phyloP scores from a whole-genome alignment of 1,139 yeast genomes.

The Sugiyamaella sp. region DNA sequence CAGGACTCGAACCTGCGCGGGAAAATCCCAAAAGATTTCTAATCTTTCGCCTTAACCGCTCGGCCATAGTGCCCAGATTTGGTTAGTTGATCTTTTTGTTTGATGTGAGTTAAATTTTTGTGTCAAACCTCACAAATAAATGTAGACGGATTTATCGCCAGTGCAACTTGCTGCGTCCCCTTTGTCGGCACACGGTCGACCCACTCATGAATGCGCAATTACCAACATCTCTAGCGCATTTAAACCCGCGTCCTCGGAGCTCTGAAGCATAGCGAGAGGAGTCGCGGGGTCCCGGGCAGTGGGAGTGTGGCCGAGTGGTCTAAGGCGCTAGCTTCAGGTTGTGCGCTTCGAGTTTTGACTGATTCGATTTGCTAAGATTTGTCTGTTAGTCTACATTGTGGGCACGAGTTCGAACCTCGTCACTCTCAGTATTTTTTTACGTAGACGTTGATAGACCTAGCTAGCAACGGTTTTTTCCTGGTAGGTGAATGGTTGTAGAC shows the following conservation, averaged over 20 bases:
- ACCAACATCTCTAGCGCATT: too few species aligned
- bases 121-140: too few species aligned
- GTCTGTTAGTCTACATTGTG: background rate
- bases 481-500: too few species aligned
- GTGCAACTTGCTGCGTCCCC: too few species aligned
- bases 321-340: background rate
- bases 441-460: too few species aligned
- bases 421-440: background rate
- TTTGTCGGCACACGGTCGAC: too few species aligned
- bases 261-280: too few species aligned
- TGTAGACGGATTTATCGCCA: too few species aligned
- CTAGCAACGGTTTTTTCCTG: too few species aligned
- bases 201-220: too few species aligned
- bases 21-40: constrained; percentile 73
- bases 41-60: constrained; percentile 83
- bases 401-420: background rate
- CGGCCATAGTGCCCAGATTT: constrained; percentile 65
- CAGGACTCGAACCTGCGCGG: constrained; percentile 34
- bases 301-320: background rate
- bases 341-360: background rate
- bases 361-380: background rate
- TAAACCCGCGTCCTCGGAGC: too few species aligned
- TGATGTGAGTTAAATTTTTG: background rate
- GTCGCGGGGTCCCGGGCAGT: too few species aligned
- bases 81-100: background rate